Percentiles rank a stretch among this genome's conserved stretches.
phyloP scores from a whole-genome alignment of 495 filamentous ascomycete genomes.

The Aspergillus ostianus region DNA sequence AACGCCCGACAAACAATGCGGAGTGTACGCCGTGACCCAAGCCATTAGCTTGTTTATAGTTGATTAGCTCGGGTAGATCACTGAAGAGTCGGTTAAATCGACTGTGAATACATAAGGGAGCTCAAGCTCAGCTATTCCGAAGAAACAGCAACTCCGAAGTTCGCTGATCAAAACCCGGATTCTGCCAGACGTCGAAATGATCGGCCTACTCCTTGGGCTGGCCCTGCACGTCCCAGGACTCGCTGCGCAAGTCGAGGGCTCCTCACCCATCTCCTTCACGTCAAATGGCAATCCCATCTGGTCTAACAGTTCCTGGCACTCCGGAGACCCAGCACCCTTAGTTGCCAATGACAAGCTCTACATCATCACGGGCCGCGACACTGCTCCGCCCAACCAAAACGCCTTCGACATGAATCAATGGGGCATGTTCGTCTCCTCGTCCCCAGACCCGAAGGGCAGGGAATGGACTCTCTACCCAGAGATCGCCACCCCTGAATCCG shows the following conservation, averaged over 20 bases:
- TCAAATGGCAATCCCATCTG: slow-evolving; percentile 6
- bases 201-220: neutral
- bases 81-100: neutral
- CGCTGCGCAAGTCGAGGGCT: slow-evolving; percentile 1
- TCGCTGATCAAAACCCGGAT: neutral
- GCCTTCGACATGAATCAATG: slow-evolving; percentile 5
- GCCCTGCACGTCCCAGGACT: neutral
- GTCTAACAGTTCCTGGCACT: slow-evolving; percentile 8
- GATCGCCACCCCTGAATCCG: neutral
- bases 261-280: neutral
- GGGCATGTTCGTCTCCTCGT: slow-evolving; percentile 5
- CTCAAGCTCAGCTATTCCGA: too few relatives aligned
- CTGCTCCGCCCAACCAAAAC: slow-evolving; percentile 1
- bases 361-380: slow-evolving; percentile 8
- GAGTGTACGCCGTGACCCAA: neutral
- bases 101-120: too few relatives aligned
- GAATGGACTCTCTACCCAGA: slow-evolving; percentile 6
- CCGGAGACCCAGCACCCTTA: slow-evolving; percentile 1
- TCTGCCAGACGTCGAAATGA: neutral
- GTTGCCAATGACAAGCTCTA: slow-evolving; percentile 6
- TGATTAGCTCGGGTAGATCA: neutral
- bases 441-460: neutral
- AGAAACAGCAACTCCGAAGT: neutral
- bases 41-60: neutral
- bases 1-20: neutral